Percentiles rank a stretch among this genome's conserved stretches.
These are phyloP conservation scores for Lactarius evosmus DNA, from an alignment of 768 basidiomycete species.

Conservation along the genomic window DNA sequence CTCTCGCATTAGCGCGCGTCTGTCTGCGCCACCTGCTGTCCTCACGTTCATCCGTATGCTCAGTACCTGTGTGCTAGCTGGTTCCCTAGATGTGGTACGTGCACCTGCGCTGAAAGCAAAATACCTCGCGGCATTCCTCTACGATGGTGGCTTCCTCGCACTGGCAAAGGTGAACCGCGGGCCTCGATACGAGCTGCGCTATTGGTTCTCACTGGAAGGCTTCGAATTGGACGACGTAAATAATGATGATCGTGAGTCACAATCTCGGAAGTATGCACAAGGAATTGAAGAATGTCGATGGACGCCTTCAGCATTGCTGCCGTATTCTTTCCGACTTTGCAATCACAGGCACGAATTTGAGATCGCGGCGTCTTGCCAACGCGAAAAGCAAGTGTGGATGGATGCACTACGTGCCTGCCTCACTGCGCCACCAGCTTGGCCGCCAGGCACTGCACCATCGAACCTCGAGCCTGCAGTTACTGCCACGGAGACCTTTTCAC, in stretches of 20 bases:
- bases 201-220: slow-evolving; percentile 80
- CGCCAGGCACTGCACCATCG: slow-evolving; percentile 59
- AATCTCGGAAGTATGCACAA: background rate
- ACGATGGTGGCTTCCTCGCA: slow-evolving; percentile 78
- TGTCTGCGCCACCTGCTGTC: slow-evolving; percentile 38
- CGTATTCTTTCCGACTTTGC: slow-evolving; percentile 42
- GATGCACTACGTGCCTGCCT: slow-evolving; percentile 56
- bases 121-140: slow-evolving; percentile 90
- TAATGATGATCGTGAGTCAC: slow-evolving; percentile 67
- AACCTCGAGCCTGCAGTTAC: slow-evolving; percentile 46
- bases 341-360: slow-evolving; percentile 49
- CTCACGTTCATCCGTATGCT: slow-evolving; percentile 67
- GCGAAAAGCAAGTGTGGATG: slow-evolving; percentile 89
- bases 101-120: slow-evolving; percentile 55
- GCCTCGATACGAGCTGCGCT: slow-evolving; percentile 77
- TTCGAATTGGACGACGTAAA: slow-evolving; percentile 69
- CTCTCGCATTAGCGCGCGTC: slow-evolving; percentile 35
- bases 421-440: slow-evolving; percentile 41
- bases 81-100: slow-evolving; percentile 85
- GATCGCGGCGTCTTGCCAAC: slow-evolving; percentile 76
- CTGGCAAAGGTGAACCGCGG: slow-evolving; percentile 82
- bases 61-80: slow-evolving; percentile 75
- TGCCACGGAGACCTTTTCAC: slow-evolving; percentile 22
- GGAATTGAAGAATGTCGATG: background rate
- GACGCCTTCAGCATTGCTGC: slow-evolving; percentile 58